Base-by-base conservation (phyloP, 805 yeast genomes). In the Candida bentonensis region DNA sequence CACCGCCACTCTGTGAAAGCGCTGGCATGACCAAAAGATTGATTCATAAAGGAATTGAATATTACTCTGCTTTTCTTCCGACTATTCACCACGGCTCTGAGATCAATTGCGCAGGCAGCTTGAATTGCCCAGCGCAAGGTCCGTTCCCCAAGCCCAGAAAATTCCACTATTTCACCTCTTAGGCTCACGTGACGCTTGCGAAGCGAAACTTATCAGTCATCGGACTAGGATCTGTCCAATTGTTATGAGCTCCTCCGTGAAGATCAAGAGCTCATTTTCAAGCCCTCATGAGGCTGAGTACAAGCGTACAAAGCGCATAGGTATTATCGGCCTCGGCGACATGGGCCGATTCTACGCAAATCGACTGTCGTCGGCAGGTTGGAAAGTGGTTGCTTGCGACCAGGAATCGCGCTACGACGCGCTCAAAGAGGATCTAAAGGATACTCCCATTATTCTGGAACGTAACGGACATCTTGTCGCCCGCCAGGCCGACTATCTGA, bases 261-360 rank as follows among this genome's bases (percentile, higher is more conserved):
- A 42, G 30, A 55, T 30, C 44, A 58, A 54, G 9, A 61, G 61
- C 30, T 48, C 54, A 47, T 57, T 47, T 44, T 59, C 63, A 5
- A 11, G 17, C n/a, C 36, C 36, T 17, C 13, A 30, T 15, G 36
- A 30, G 36, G 36, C 36, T 15, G 36, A 30, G 36, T 30, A 13
- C 36, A 30, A 30, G 17, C 7, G 7, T 5, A 30, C 36, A 5
- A 9, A n/a, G 7, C 11, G 17, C 7, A 73, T 92, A 40, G 98
- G 98, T 1, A 82, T 92, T 50, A 88, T 92, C 47, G 98, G 98
- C 2, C 72, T 89, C 27, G 98, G 98, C 23, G 97, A 89, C 60
- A 92, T 92, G 98, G 98, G 98, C 4, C 65, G 75, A 28, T 64
- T 92, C 54, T 92, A 92, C 57, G 96, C 97, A 46, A 68, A 71